Evolutionary conservation across 2,329 filamentous ascomycete genomes (phyloP).

Genomic region (Penicillium sp.): DNA sequence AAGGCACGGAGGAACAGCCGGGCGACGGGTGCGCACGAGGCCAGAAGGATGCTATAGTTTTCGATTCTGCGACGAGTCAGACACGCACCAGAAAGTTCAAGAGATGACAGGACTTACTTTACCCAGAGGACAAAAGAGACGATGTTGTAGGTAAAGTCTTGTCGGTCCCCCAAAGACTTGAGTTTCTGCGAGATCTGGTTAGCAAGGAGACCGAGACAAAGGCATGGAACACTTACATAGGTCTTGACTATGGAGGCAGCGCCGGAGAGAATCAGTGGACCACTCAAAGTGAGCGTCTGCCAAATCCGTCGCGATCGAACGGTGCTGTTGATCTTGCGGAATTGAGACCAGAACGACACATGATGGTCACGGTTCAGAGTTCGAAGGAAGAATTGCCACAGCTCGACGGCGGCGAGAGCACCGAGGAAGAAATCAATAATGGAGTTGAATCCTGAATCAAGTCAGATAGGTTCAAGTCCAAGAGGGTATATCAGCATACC

Average conservation of each 20-base stretch:
- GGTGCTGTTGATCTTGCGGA: slow-evolving; percentile 29
- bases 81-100: too few relatives aligned
- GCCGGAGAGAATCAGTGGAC: slow-evolving; percentile 35
- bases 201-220: background rate
- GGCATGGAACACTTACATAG: slow-evolving; percentile 21
- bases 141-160: slow-evolving; percentile 39
- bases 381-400: slow-evolving; percentile 38
- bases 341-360: slow-evolving; percentile 27
- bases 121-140: slow-evolving; percentile 37
- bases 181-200: slow-evolving; percentile 24
- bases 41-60: slow-evolving; percentile 39
- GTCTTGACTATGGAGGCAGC: slow-evolving; percentile 39
- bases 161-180: slow-evolving; percentile 33
- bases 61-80: slow-evolving; percentile 30
- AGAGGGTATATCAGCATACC: slow-evolving; percentile 15
- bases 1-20: slow-evolving; percentile 34
- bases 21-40: slow-evolving; percentile 34
- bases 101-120: slow-evolving; percentile 27
- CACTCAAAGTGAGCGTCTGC: slow-evolving; percentile 36
- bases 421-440: slow-evolving; percentile 35
- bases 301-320: slow-evolving; percentile 35
- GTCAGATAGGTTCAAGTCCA: background rate
- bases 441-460: slow-evolving; percentile 30
- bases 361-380: slow-evolving; percentile 25
- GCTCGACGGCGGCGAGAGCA: slow-evolving; percentile 31